Percentiles rank a stretch among this genome's conserved stretches.
phyloP scores from a whole-genome alignment of 1,284 basidiomycete species.

The Crucibulum cyathiforme region DNA sequence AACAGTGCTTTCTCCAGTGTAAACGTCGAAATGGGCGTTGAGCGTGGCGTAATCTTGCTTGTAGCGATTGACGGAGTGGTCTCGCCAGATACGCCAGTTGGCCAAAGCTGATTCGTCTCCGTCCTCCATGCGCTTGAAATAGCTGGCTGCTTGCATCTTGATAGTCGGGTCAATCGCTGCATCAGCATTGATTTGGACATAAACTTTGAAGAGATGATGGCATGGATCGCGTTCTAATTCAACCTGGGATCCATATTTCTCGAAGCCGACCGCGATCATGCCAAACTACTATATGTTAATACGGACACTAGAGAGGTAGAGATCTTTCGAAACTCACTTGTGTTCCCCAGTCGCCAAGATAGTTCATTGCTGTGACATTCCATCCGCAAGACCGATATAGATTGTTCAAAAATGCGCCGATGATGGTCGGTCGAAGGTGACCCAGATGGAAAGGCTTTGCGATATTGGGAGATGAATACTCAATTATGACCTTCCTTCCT shows the following conservation, averaged over 20 bases:
- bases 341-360: constrained; percentile 90
- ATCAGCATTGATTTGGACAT: constrained; percentile 89
- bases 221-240: constrained; percentile 85
- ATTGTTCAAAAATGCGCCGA: constrained; percentile 89
- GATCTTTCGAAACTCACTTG: constrained; percentile 55
- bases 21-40: constrained; percentile 90
- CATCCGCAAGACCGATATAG: constrained; percentile 90
- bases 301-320: neutral
- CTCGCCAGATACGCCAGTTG: constrained; percentile 91
- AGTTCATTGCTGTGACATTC: constrained; percentile 89
- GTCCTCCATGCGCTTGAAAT: constrained; percentile 95
- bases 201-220: constrained; percentile 89
- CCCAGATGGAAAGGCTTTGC: constrained; percentile 98
- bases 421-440: constrained; percentile 92
- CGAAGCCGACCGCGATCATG: constrained; percentile 87
- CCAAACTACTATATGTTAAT: constrained; percentile 56
- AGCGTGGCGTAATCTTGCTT: constrained; percentile 84
- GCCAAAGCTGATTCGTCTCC: constrained; percentile 80
- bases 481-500: constrained; percentile 78
- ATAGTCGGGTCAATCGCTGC: constrained; percentile 70
- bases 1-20: constrained; percentile 90
- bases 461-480: constrained; percentile 97
- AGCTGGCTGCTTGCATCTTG: constrained; percentile 80
- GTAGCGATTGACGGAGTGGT: constrained; percentile 89
- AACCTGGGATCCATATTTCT: constrained; percentile 85